Conservation (phyloP, 345 rosid species). For the Linum lewisii region DNA sequence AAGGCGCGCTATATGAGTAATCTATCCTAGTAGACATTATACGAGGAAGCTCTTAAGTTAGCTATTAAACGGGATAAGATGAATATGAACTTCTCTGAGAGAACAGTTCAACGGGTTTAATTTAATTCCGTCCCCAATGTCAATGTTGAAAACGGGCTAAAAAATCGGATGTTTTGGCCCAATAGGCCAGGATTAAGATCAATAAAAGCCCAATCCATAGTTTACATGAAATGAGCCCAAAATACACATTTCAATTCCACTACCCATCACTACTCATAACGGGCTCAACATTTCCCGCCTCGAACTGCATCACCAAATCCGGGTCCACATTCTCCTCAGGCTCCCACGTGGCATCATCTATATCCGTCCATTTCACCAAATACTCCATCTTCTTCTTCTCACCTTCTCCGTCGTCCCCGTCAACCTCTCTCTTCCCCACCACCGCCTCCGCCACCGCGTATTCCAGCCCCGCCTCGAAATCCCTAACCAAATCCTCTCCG, state of each 20-base stretch:
- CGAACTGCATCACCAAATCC: constrained; percentile 47
- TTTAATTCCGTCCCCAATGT: too few species aligned
- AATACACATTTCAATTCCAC: background rate
- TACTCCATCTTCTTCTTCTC: constrained; percentile 33
- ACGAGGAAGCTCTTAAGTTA: too few species aligned
- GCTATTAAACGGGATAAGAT: too few species aligned
- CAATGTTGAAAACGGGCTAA: background rate
- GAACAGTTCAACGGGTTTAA: too few species aligned
- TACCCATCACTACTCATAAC: background rate
- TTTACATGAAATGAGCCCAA: background rate
- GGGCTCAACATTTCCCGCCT: constrained; percentile 11
- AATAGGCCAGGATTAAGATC: background rate
- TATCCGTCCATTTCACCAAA: constrained; percentile 72
- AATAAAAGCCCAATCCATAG: background rate
- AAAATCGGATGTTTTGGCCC: background rate
- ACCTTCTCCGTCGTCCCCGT: constrained; percentile 21
- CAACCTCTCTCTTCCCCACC: constrained; percentile 49
- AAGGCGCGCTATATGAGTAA: too few species aligned
- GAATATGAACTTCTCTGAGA: too few species aligned
- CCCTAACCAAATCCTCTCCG: constrained; percentile 64
- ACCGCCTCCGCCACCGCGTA: constrained; percentile 77
- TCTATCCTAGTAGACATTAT: too few species aligned
- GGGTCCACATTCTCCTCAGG: constrained; percentile 73
- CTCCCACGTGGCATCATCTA: constrained; percentile 89
- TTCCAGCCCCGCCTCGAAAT: constrained; percentile 75